Base-by-base conservation (phyloP, 208 protist genomes). In the Dictyostelium gargantuum region DNA sequence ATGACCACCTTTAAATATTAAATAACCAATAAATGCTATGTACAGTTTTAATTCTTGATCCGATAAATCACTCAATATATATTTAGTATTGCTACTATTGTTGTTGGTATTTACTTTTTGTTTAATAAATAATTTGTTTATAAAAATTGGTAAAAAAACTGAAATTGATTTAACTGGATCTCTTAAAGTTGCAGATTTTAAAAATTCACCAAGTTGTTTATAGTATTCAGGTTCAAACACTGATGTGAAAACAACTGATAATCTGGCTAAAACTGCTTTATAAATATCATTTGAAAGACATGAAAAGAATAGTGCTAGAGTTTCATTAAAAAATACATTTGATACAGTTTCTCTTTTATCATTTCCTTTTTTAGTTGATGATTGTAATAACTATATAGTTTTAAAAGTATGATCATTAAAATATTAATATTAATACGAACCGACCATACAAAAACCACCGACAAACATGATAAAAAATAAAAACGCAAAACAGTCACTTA, bases 21-120 rank as follows among this genome's bases (percentile, higher is more conserved):
- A 29, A 56, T 89, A 89, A 11, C 82, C 82, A 38, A 89, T 63
- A 32, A 52, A 42, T 42, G 46, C 21, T 15, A 89, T 52, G n/a
- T 89, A 89, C 40, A 73, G 79, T 70, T 54, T 29, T 5, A 79
- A 77, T n/a, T 89, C 82, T 61, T 89, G 68, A 52, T 89, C 82
- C 1, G 66, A 66, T 29, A 75, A 42, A 23, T 89, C 82, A 1
- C 40, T 6, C 6, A 86, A 56, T 66, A 66, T 66, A 66, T 66
- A 66, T 38, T 40, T 70, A 26, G 32, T 11, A 17, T 66, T 66
- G 32, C 32, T 66, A 32, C 26, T 63, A 17, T 66, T 66, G 29
- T 32, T 66, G 11, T 26, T 23, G 26, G 29, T 76, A 11, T 21
- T 15, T 13, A 50, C 0, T 15, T 32, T 42, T 6, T 84, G 35